Evolutionary conservation across 2,329 filamentous ascomycete genomes (phyloP), one percentile per base, ranked within the genome.

Genomic region (Acephala macrosclerotiorum): DNA sequence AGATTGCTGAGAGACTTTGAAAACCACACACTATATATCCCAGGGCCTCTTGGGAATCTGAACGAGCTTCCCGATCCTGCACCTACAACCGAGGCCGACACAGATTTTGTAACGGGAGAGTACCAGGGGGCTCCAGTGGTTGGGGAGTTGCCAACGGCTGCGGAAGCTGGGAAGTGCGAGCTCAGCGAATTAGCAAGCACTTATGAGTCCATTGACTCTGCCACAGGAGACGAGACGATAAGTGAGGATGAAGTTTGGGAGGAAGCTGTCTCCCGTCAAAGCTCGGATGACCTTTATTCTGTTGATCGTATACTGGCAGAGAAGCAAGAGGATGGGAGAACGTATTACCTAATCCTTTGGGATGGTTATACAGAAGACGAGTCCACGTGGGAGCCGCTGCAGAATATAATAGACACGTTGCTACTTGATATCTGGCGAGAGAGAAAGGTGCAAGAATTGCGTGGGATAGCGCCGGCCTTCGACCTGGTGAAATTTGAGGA

Each of bases 11-110:
- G 49, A 58, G 51, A 58, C 42, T 38, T 65, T 65, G 51, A 33
- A 60, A 58, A 58, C 33, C n/a, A 22, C 58, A 65, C 8, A 26
- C 58, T 51, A 20, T 60, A 60, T 58, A 65, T 65, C 63, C 63
- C n/a, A 58, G 56, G 36, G 2, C 18, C 57, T 16, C 22, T 26
- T 29, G 38, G 57, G 57, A 45, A 45, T 18, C 12, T 59, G 47
- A 51, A 25, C 47, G 25, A 51, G 25, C 7, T 51, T 51, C 47
- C 47, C 47, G 25, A 22, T 51, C 47, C 47, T 25, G n/a, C 18
- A 25, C 25, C 47, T 51, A 22, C 20, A 51, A n/a, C 47, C 47
- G 47, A 51, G 47, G 47, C 47, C 47, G 47, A 51, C 4, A 51
- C n/a, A n/a, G 29, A 33, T 33, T 33, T 33, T 33, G 29, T 33